Evolutionary conservation across 1,284 basidiomycete genomes (phyloP).

Genomic region (Schizophyllum amplum): DNA sequence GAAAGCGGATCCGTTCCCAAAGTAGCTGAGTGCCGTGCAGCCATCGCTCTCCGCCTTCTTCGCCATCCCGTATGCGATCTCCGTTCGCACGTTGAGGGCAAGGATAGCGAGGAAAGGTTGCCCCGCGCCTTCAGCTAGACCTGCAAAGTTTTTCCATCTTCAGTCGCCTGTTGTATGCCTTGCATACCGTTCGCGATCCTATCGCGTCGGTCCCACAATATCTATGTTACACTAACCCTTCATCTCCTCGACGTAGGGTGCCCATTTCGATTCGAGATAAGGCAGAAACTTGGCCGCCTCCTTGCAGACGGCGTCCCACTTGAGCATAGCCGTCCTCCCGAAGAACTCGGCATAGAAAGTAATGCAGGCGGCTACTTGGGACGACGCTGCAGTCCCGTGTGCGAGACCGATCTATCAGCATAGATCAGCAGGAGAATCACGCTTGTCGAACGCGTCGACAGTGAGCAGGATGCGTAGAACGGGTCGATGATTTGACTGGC

Average conservation of each 20-base stretch:
- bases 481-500: no score
- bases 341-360: not conserved
- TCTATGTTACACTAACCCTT: not conserved
- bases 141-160: no score
- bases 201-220: no score
- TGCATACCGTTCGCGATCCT: no score
- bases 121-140: slow-evolving; percentile 12
- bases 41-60: slow-evolving; percentile 10
- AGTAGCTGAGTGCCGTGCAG: slow-evolving; percentile 13
- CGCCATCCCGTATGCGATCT: slow-evolving; percentile 12
- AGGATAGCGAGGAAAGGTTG: slow-evolving; percentile 11
- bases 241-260: not conserved
- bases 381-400: not conserved
- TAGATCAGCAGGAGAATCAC: no score
- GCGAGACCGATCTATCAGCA: not conserved
- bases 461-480: no score
- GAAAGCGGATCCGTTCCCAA: slow-evolving; percentile 5
- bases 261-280: not conserved
- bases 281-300: not conserved
- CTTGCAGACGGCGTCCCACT: not conserved
- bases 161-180: no score
- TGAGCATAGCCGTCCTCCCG: not conserved
- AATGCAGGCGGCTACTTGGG: not conserved
- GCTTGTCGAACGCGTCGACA: no score
- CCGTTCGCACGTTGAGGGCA: slow-evolving; percentile 14